Conservation (phyloP, 2,329 filamentous ascomycete species). For the Clonostachys byssicola region DNA sequence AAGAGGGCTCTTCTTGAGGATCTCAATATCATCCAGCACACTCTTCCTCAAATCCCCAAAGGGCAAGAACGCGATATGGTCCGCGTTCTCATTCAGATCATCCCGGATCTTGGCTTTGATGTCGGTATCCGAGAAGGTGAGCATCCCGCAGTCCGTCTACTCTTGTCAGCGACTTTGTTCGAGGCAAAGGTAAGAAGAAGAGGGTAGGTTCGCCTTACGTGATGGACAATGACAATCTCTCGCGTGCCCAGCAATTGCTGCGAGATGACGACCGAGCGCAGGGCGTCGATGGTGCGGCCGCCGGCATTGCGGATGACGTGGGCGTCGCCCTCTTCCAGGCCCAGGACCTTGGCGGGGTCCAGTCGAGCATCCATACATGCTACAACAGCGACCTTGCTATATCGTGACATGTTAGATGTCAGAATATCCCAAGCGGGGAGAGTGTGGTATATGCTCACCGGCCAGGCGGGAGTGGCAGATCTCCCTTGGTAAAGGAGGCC, state of each 20-base stretch:
- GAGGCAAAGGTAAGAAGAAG: not conserved
- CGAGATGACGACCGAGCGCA: conserved; percentile 73
- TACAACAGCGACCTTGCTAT: conserved; percentile 36
- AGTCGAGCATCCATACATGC: conserved; percentile 82
- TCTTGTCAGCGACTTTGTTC: not conserved
- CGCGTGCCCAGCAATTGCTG: conserved; percentile 73
- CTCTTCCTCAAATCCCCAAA: conserved; percentile 62
- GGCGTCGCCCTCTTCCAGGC: conserved; percentile 69
- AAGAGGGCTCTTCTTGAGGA: conserved; percentile 54
- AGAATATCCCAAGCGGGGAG: not conserved
- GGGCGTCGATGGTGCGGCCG: conserved; percentile 61
- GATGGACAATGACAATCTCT: conserved; percentile 72
- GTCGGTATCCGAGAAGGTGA: conserved; percentile 60
- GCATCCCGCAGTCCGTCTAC: conserved; percentile 49
- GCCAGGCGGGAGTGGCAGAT: conserved; percentile 60
- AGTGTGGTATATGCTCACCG: conserved; percentile 30
- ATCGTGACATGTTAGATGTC: not conserved
- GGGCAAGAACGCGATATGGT: conserved; percentile 57
- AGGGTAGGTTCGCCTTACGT: conserved; percentile 20
- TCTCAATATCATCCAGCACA: conserved; percentile 61
- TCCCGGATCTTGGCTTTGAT: conserved; percentile 50
- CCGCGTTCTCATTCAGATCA: conserved; percentile 51
- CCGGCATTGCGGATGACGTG: conserved; percentile 77
- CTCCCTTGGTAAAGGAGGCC: conserved; percentile 62
- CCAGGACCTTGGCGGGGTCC: conserved; percentile 64